Conservation (phyloP, 1,284 basidiomycete genomes). For the Puccinia coronata region DNA sequence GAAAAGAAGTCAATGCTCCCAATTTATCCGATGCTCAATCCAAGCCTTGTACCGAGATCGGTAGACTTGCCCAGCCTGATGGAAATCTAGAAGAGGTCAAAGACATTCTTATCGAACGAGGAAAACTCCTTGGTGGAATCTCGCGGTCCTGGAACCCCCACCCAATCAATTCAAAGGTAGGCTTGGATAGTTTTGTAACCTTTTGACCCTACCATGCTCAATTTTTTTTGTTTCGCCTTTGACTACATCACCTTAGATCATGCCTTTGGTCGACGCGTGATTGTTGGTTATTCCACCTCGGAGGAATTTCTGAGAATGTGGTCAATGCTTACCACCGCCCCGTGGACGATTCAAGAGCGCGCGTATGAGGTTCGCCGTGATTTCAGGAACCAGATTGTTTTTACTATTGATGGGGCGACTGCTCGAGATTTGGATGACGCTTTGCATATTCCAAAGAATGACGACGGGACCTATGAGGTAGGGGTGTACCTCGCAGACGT, state of each 20-base stretch:
- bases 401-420: no score
- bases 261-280: slow-evolving; percentile 72
- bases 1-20: slow-evolving; percentile 56
- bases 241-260: slow-evolving; percentile 37
- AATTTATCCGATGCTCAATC: slow-evolving; percentile 7
- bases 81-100: slow-evolving; percentile 46
- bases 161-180: slow-evolving; percentile 44
- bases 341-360: no score
- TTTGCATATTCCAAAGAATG: no score
- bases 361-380: no score
- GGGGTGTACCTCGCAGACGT: no score
- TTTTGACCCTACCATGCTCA: neutral
- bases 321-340: no score
- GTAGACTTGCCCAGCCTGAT: slow-evolving; percentile 47
- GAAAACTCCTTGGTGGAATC: slow-evolving; percentile 54
- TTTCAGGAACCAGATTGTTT: no score
- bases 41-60: slow-evolving; percentile 51
- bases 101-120: slow-evolving; percentile 59
- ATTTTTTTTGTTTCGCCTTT: slow-evolving; percentile 25
- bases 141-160: slow-evolving; percentile 40
- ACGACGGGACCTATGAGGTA: no score
- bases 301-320: no score
- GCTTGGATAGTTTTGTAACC: neutral
- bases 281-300: slow-evolving; percentile 85
- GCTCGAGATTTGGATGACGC: no score